phyloP scores from a whole-genome alignment of 2,329 filamentous ascomycete species.

The Pestalotiopsis sp. region DNA sequence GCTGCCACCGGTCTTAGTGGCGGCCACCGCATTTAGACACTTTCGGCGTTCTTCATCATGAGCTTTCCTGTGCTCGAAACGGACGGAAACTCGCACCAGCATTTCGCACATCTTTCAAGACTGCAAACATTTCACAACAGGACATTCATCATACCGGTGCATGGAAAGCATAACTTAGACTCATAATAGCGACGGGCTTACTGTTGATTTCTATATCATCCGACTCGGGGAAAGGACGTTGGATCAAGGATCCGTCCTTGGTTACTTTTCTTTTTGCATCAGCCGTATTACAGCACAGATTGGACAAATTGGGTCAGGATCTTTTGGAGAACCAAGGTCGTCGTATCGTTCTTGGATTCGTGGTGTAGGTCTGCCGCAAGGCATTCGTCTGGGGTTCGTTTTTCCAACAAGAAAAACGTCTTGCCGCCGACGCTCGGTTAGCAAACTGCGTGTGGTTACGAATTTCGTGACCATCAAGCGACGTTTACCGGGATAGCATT shows the following conservation, averaged over 20 bases:
- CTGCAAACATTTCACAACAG: neutral
- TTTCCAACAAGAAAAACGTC: neutral
- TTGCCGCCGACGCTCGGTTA: neutral
- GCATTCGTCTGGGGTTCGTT: neutral
- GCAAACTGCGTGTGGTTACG: neutral
- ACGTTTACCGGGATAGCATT: conserved; percentile 4
- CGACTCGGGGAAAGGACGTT: no score
- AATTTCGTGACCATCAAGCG: neutral
- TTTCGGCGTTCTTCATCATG: neutral
- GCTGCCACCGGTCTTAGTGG: neutral
- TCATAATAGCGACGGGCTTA: neutral
- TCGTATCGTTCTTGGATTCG: neutral
- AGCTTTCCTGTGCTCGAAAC: neutral
- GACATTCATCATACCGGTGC: neutral
- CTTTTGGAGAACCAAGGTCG: neutral
- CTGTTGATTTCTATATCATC: neutral
- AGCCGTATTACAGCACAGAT: no score
- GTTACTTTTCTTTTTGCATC: neutral
- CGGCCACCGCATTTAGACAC: conserved; percentile 2
- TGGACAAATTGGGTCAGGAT: neutral
- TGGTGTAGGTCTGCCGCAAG: neutral
- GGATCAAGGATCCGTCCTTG: neutral
- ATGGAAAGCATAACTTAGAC: conserved; percentile 4
- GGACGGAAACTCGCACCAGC: neutral
- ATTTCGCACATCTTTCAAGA: neutral